These are phyloP conservation scores for Nicotiana sylvestris DNA, from an alignment of 257 asterid species.

Conservation along the genomic window DNA sequence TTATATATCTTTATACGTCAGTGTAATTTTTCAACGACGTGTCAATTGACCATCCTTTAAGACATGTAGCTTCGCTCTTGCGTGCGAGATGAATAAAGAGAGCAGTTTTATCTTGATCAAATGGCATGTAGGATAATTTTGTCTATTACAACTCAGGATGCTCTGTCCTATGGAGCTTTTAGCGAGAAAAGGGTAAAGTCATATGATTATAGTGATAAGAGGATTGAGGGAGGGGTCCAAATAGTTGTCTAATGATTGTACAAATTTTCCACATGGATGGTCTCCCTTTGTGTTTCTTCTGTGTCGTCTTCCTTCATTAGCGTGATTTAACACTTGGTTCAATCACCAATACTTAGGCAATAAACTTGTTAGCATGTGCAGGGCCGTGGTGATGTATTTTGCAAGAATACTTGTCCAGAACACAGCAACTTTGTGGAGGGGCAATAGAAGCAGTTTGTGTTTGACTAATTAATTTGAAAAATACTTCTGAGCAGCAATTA, in stretches of 20 bases:
- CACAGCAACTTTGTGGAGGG: neutral
- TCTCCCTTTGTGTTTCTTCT: conserved; percentile 23
- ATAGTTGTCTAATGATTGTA: conserved; percentile 23
- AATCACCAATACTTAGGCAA: neutral
- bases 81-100: neutral
- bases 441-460: no score
- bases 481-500: no score
- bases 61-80: neutral
- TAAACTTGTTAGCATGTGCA: neutral
- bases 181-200: conserved; percentile 7
- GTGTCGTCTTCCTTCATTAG: conserved; percentile 16
- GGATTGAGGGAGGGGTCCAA: conserved; percentile 6
- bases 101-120: neutral
- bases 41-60: no score
- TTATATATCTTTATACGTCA: neutral
- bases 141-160: conserved; percentile 20
- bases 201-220: neutral
- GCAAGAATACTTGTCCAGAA: neutral
- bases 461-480: no score
- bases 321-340: conserved; percentile 1
- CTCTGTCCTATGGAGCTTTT: conserved; percentile 8
- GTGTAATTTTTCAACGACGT: neutral
- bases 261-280: conserved; percentile 41
- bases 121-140: neutral
- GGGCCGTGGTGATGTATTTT: neutral